phyloP scores from a whole-genome alignment of 1,139 yeast species.

The Geotrichum australiense region DNA sequence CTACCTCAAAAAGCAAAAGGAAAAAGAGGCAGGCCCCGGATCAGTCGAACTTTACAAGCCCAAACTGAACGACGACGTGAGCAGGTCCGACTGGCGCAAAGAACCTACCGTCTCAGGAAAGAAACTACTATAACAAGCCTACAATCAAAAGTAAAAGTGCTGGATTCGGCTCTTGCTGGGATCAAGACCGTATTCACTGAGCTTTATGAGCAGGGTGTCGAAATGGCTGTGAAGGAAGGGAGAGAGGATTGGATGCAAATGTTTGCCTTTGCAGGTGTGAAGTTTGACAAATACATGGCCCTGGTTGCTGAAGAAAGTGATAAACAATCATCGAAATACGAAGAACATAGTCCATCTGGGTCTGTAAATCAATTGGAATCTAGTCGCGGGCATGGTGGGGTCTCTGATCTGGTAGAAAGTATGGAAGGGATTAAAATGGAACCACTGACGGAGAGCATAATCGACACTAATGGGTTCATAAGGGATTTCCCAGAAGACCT shows the following conservation, averaged over 20 bases:
- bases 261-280: slow-evolving; percentile 5
- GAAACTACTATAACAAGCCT: slow-evolving; percentile 10
- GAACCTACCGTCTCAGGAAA: slow-evolving; percentile 14
- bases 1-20: slow-evolving; percentile 9
- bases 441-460: slow-evolving; percentile 6
- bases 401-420: no score
- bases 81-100: slow-evolving; percentile 16
- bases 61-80: slow-evolving; percentile 16
- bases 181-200: slow-evolving; percentile 6
- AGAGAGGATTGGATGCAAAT: slow-evolving; percentile 12
- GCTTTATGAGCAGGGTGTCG: slow-evolving; percentile 17
- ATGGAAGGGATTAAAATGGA: no score
- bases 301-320: neutral
- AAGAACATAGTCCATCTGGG: no score
- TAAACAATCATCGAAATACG: no score
- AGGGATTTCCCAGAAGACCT: slow-evolving; percentile 1
- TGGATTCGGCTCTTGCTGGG: slow-evolving; percentile 8
- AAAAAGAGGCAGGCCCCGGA: slow-evolving; percentile 17
- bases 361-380: no score
- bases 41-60: slow-evolving; percentile 14
- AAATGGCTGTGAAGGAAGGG: slow-evolving; percentile 17
- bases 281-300: slow-evolving; percentile 7
- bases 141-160: slow-evolving; percentile 2
- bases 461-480: slow-evolving; percentile 4
- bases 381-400: no score